These are phyloP conservation scores for Fusarium abutilonis DNA, from an alignment of 2,329 filamentous ascomycete genomes.

Conservation along the genomic window DNA sequence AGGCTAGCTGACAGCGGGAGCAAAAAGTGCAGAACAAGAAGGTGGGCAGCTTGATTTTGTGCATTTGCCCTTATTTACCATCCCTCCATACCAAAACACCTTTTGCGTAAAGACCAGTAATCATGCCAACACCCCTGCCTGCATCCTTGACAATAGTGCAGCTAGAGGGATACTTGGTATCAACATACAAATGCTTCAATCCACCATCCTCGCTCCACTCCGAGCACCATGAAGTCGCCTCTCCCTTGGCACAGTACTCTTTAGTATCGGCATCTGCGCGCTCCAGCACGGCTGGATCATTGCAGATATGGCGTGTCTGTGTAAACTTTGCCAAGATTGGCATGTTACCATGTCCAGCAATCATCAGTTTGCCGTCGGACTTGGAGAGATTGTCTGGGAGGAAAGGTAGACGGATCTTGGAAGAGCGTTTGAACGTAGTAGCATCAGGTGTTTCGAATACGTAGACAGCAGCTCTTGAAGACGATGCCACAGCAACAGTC, in stretches of 20 bases:
- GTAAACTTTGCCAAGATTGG: slow-evolving; percentile 48
- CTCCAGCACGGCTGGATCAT: slow-evolving; percentile 43
- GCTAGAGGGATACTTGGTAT: slow-evolving; percentile 49
- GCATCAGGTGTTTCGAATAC: slow-evolving; percentile 14
- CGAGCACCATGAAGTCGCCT: slow-evolving; percentile 46
- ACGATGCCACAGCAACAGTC: slow-evolving; percentile 53
- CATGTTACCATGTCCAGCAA: slow-evolving; percentile 54
- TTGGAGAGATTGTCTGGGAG: slow-evolving; percentile 54
- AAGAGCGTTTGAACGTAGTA: slow-evolving; percentile 5
- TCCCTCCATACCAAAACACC: slow-evolving; percentile 48
- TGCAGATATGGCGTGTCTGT: slow-evolving; percentile 49
- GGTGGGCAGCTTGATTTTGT: no score
- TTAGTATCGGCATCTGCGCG: slow-evolving; percentile 20
- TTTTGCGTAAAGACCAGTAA: slow-evolving; percentile 52
- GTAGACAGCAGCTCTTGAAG: slow-evolving; percentile 34
- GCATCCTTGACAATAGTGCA: slow-evolving; percentile 49
- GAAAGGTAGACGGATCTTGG: slow-evolving; percentile 47
- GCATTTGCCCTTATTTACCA: not conserved
- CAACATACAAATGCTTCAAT: slow-evolving; percentile 49
- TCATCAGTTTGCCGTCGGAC: slow-evolving; percentile 47
- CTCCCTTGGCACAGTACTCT: not conserved
- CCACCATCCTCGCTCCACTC: slow-evolving; percentile 51
- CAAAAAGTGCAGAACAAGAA: no score
- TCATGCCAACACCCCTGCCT: slow-evolving; percentile 47
- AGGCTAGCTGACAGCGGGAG: no score